phyloP scores from a whole-genome alignment of 1,284 basidiomycete species.

The Exobasidium rhododendri region DNA sequence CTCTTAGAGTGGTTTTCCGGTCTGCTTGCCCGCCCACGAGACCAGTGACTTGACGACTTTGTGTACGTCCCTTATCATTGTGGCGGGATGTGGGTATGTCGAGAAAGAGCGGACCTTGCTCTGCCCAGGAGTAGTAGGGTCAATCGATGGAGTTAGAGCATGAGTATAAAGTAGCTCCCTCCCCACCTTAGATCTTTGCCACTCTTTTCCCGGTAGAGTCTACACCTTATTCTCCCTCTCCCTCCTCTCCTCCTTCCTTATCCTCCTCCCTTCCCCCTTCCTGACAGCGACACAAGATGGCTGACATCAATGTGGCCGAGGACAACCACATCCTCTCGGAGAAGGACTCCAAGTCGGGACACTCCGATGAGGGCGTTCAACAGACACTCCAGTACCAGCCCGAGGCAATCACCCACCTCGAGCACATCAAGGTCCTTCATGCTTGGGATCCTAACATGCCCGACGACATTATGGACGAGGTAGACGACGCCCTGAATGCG shows the following conservation, averaged over 20 bases:
- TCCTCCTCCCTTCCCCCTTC: neutral
- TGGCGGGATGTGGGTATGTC: too few species aligned
- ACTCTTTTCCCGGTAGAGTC: neutral
- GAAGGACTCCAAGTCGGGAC: neutral
- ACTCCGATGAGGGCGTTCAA: neutral
- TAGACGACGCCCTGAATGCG: constrained; percentile 21
- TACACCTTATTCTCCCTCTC: neutral
- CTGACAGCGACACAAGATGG: neutral
- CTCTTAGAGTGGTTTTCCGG: too few species aligned
- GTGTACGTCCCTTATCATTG: too few species aligned
- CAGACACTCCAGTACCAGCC: neutral
- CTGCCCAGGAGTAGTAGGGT: too few species aligned
- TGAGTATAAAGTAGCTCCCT: too few species aligned
- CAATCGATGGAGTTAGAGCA: too few species aligned
- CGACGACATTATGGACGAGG: constrained; percentile 14
- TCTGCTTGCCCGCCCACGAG: too few species aligned
- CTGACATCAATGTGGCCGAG: neutral
- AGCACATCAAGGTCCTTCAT: constrained; percentile 12
- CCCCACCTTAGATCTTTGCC: too few species aligned
- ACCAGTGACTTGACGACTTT: too few species aligned
- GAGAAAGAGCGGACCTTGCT: too few species aligned
- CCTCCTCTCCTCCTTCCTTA: neutral
- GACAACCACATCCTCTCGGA: neutral
- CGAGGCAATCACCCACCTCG: constrained; percentile 11
- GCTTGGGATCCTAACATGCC: constrained; percentile 26